Percentiles rank a stretch among this genome's conserved stretches.
phyloP scores from a whole-genome alignment of 139 green algal species.

The Chlorella sp. region DNA sequence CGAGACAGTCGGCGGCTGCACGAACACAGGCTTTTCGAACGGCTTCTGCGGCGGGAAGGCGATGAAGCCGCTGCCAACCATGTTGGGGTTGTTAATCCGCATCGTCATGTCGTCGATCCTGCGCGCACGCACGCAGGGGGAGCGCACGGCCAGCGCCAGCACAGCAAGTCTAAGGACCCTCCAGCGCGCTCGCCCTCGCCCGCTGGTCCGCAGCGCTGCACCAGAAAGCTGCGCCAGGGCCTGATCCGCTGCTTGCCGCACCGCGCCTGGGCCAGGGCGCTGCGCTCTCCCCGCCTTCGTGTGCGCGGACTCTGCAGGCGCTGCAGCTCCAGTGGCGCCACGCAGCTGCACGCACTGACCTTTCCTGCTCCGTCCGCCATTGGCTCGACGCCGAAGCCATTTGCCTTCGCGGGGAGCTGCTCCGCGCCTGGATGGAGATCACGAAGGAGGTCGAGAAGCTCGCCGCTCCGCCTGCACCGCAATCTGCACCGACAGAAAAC shows the following conservation, averaged over 20 bases:
- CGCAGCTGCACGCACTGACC: no score
- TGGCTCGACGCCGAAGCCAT: not conserved
- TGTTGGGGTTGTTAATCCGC: not conserved
- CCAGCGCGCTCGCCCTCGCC: not conserved
- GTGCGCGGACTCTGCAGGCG: no score
- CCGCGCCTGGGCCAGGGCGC: not conserved
- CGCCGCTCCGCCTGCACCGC: no score
- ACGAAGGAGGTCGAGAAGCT: no score
- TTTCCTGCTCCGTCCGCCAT: not conserved
- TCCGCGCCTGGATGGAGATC: no score
- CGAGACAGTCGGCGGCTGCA: slow-evolving; percentile 49
- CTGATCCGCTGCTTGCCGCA: not conserved
- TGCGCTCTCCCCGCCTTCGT: no score
- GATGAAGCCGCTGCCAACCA: slow-evolving; percentile 43
- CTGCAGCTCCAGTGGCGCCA: no score
- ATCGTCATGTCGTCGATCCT: not conserved
- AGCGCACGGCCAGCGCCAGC: not conserved
- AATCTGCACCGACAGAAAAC: no score
- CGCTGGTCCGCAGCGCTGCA: not conserved
- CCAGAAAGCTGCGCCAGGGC: not conserved
- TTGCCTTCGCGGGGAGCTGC: no score
- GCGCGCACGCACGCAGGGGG: not conserved
- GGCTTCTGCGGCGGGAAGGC: slow-evolving; percentile 41
- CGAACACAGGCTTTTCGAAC: slow-evolving; percentile 34
- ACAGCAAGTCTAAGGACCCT: not conserved